Evolutionary conservation across 495 filamentous ascomycete species (phyloP), one percentile per base, ranked within the genome.

Genomic region (Elasticomyces elasticus): DNA sequence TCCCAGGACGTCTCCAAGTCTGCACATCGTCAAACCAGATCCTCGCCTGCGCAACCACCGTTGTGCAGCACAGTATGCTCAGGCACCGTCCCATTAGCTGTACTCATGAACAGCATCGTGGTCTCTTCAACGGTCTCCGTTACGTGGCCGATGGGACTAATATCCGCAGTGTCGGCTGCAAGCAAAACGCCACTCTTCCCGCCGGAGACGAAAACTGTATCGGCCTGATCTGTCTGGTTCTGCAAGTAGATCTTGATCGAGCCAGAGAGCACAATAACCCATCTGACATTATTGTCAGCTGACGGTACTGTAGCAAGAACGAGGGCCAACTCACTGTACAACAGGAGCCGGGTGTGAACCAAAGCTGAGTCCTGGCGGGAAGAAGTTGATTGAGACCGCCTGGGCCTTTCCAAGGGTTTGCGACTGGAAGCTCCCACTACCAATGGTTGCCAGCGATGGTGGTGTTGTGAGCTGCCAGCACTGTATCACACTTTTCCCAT

Each of bases 381-480:
- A 30, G 2, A 33, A 19, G 24, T 33, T 49, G 24, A 49, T 10
- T 30, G 25, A 30, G 45, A 11, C 24, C n/a, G 12, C 9, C 23
- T 28, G 17, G 17, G 33, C 12, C 17, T 25, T 27, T 4, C 45
- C 45, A 5, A 49, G 27, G 5, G 45, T 4, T 25, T 49, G 24
- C 22, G 45, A 49, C 23, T 19, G 15, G 17, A 28, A 49, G 24
- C 2, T 20, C 2, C 7, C 45, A 30, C 33, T 2, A 2, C 28
- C 28, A 25, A 49, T 49, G 17, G 15, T 28, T 3, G 23, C 28
- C 13, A 19, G n/a, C 5, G 24, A 17, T 7, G 45, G 45, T 3
- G 45, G 45, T 12, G 25, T 49, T 19, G 24, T 28, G 24, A 49
- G 13, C 25, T 49, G 45, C 45, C 45, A 49, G 45, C 45, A 49